phyloP scores from a whole-genome alignment of 1,284 basidiomycete species.

The Fistulinella staudtii region DNA sequence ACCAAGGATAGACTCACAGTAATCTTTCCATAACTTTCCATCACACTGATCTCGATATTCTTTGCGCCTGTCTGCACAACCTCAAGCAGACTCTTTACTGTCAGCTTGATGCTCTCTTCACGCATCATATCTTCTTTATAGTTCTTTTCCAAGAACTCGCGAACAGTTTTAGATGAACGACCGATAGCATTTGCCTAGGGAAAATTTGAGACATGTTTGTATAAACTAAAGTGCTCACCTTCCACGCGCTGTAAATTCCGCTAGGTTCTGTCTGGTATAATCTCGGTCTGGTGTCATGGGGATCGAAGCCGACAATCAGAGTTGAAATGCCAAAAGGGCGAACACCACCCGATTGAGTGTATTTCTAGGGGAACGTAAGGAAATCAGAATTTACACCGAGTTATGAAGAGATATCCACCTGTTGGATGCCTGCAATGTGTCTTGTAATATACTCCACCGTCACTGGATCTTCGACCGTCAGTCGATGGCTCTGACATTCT shows the following conservation, averaged over 20 bases:
- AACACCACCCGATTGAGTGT: constrained; percentile 99
- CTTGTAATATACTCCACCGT: constrained; percentile 98
- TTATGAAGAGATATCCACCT: constrained; percentile 49
- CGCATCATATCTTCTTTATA: constrained; percentile 88
- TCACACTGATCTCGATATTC: constrained; percentile 97
- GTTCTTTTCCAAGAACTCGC: constrained; percentile 99
- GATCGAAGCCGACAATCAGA: constrained; percentile 96
- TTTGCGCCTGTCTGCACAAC: constrained; percentile 99
- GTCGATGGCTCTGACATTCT: constrained; percentile 96
- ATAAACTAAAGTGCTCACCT: constrained; percentile 50
- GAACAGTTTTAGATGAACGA: constrained; percentile 95
- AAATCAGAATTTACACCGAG: background rate
- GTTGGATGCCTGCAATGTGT: constrained; percentile 96
- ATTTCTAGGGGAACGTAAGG: constrained; percentile 55
- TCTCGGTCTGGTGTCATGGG: constrained; percentile 82
- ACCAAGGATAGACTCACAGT: constrained; percentile 55
- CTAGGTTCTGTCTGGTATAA: constrained; percentile 98
- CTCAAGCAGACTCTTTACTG: constrained; percentile 94
- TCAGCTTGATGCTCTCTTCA: constrained; percentile 91
- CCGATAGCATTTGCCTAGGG: constrained; percentile 93
- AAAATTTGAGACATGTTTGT: background rate
- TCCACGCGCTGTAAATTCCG: constrained; percentile 99
- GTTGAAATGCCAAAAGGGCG: constrained; percentile 98
- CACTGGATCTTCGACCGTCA: constrained; percentile 98
- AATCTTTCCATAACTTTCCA: constrained; percentile 90